phyloP scores from a whole-genome alignment of 139 green algal genomes.

The Penium margaritaceum region DNA sequence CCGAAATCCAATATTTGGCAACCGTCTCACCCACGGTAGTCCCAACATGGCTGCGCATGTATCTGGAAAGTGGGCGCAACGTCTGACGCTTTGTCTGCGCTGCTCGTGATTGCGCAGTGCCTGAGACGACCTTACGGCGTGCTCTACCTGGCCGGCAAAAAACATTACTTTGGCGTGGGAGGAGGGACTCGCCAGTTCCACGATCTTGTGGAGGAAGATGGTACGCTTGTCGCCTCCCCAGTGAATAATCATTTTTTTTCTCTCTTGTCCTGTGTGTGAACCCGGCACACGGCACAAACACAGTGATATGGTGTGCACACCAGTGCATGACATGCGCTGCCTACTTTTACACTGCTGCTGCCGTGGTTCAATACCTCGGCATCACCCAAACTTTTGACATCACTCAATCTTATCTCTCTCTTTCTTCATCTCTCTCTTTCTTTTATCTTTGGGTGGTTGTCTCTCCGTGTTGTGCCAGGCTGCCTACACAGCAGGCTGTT shows the following conservation, averaged over 20 bases:
- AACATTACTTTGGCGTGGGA: constrained; percentile 93
- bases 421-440: background rate
- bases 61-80: too few relatives aligned
- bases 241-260: too few relatives aligned
- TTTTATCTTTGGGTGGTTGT: background rate
- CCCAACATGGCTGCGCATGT: too few relatives aligned
- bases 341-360: background rate
- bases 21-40: too few relatives aligned
- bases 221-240: constrained; percentile 7
- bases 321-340: background rate
- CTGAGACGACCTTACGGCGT: constrained; percentile 51
- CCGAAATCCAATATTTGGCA: too few relatives aligned
- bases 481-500: constrained; percentile 23
- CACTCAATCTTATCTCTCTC: background rate
- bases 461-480: background rate
- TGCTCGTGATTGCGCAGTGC: constrained; percentile 14
- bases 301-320: background rate
- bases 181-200: constrained; percentile 69
- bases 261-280: too few relatives aligned
- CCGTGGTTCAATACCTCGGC: background rate
- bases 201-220: constrained; percentile 34
- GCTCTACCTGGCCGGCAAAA: constrained; percentile 77
- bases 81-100: too few relatives aligned
- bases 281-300: background rate
- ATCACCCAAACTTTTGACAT: background rate